A percentile compares a stretch with the other conserved stretches of the same genome.
Evolutionary conservation across 768 basidiomycete species (phyloP).

Genomic region (Leccinum aurantiacum): DNA sequence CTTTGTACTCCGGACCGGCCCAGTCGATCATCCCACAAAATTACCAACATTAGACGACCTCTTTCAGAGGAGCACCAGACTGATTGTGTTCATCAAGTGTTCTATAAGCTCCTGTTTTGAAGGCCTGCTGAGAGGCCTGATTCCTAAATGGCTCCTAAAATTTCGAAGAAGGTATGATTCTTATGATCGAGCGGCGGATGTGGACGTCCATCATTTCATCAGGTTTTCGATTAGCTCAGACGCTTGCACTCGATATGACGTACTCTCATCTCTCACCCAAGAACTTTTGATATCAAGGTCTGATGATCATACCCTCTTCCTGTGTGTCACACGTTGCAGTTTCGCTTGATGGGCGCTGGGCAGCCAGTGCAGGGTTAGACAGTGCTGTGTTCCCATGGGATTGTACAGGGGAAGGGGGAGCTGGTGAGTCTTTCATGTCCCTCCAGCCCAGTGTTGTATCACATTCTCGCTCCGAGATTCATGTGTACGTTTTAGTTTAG

Average conservation of each 20-base stretch:
- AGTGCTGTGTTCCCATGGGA: constrained; percentile 89
- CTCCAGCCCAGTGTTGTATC: neutral
- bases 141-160: too few species aligned
- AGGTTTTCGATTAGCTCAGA: constrained; percentile 38
- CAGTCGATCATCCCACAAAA: constrained; percentile 78
- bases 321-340: constrained; percentile 97
- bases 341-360: constrained; percentile 85
- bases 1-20: constrained; percentile 91
- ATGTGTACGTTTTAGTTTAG: neutral
- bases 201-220: neutral
- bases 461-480: neutral
- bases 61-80: too few species aligned
- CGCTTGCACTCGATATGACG: constrained; percentile 55
- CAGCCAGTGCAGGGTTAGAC: constrained; percentile 91
- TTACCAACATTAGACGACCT: too few species aligned
- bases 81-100: too few species aligned
- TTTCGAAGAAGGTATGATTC: too few species aligned
- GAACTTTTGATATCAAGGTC: constrained; percentile 94
- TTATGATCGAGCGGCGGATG: constrained; percentile 25
- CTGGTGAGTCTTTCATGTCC: constrained; percentile 33
- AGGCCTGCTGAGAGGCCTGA: too few species aligned
- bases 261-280: constrained; percentile 57
- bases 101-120: too few species aligned
- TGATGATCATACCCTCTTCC: constrained; percentile 96
- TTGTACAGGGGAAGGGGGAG: constrained; percentile 36